Evolutionary conservation across 116 monocot genomes (phyloP).

Genomic region (Iris pallida): DNA sequence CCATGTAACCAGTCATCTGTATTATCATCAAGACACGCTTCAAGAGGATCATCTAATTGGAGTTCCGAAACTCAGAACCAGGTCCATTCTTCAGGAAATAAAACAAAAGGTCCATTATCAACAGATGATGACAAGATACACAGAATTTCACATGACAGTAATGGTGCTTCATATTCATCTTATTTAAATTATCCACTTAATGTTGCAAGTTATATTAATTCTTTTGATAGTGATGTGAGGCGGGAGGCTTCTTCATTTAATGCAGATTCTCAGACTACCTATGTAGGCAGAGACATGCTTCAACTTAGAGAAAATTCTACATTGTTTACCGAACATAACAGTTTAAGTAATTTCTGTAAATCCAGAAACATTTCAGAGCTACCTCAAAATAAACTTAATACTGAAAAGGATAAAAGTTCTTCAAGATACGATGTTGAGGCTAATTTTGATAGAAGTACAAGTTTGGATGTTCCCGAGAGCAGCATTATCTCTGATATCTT

Average conservation of each 20-base stretch:
- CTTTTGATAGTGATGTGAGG: not conserved
- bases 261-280: not conserved
- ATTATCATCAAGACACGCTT: not conserved
- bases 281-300: not conserved
- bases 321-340: not conserved
- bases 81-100: conserved; percentile 2
- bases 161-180: conserved; percentile 14
- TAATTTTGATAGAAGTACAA: conserved; percentile 17
- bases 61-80: too few species aligned
- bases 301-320: not conserved
- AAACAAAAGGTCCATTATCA: not conserved
- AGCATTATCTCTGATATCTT: conserved; percentile 70
- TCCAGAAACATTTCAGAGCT: conserved; percentile 10
- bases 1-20: not conserved
- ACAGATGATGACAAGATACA: conserved; percentile 6
- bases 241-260: not conserved
- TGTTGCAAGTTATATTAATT: conserved; percentile 5
- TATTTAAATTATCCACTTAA: conserved; percentile 1
- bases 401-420: too few species aligned
- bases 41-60: conserved; percentile 13
- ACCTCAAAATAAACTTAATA: too few species aligned
- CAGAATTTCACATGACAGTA: conserved; percentile 3
- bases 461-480: conserved; percentile 50
- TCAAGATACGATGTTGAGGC: too few species aligned
- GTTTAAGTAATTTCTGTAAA: conserved; percentile 10